Evolutionary conservation across 2,329 filamentous ascomycete species (phyloP).

Genomic region (Clarireedia hainanense): DNA sequence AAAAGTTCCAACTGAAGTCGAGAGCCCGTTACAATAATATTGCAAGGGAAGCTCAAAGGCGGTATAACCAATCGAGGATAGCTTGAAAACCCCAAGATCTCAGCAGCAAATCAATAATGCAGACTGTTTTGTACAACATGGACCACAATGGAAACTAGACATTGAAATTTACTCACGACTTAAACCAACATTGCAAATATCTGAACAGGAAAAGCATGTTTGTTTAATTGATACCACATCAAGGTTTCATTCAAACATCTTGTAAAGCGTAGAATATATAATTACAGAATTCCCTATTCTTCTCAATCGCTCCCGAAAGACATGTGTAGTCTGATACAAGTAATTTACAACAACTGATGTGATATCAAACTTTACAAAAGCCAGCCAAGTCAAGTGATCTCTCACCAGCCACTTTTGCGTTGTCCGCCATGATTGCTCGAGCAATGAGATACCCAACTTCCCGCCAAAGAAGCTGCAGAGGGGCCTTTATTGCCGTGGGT

Average conservation of each 20-base stretch:
- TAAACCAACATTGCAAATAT: too few relatives aligned
- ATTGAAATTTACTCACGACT: too few relatives aligned
- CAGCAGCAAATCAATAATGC: too few relatives aligned
- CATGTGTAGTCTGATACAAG: neutral
- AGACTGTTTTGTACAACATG: too few relatives aligned
- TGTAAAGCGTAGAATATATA: neutral
- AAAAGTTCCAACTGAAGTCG: neutral
- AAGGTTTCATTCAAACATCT: neutral
- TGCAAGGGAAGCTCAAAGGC: too few relatives aligned
- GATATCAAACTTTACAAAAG: neutral
- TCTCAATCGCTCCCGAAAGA: neutral
- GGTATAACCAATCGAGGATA: too few relatives aligned
- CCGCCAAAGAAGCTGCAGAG: conserved; percentile 1
- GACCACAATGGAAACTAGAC: too few relatives aligned
- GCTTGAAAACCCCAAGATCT: too few relatives aligned
- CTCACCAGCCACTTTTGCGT: neutral
- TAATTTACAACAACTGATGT: too few relatives aligned
- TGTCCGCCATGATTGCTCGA: neutral
- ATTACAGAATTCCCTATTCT: neutral
- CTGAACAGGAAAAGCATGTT: too few relatives aligned
- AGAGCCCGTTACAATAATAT: neutral
- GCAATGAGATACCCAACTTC: neutral
- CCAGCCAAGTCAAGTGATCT: neutral
- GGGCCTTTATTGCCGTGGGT: neutral
- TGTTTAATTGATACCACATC: too few relatives aligned